These are phyloP conservation scores for Elongisporangium prolatum DNA, from an alignment of 352 stramenopile genomes.

Conservation along the genomic window DNA sequence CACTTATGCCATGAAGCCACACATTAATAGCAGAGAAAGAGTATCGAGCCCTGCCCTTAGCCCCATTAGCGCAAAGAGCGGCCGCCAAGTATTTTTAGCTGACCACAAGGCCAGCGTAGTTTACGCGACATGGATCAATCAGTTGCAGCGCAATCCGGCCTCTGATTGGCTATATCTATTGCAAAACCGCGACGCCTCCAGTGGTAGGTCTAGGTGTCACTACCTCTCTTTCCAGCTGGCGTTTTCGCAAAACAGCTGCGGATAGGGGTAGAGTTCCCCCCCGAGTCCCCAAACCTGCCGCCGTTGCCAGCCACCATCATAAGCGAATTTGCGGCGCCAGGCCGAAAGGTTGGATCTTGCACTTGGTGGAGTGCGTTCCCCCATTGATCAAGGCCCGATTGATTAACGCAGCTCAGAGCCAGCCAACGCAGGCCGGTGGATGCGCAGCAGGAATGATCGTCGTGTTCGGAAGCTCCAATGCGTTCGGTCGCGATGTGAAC, in stretches of 20 bases:
- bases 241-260: not conserved
- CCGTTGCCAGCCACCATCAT: not conserved
- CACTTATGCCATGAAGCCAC: not conserved
- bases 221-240: not conserved
- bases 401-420: not conserved
- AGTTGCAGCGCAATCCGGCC: not conserved
- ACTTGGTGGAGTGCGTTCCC: not conserved
- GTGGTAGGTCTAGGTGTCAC: not conserved
- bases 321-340: not conserved
- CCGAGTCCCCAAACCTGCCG: not conserved
- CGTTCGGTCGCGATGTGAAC: constrained; percentile 64
- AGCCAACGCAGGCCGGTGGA: not conserved
- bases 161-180: not conserved
- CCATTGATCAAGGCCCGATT: not conserved
- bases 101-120: not conserved
- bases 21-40: not conserved
- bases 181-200: not conserved
- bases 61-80: not conserved
- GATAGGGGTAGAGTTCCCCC: not conserved
- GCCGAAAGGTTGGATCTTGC: not conserved
- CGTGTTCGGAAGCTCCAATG: constrained; percentile 67
- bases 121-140: not conserved
- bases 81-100: not conserved
- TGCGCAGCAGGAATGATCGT: constrained; percentile 39
- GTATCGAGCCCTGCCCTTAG: not conserved